A percentile compares a stretch with the other conserved stretches of the same genome.
Conservation (phyloP, 2,329 filamentous ascomycete genomes). For the Aspergillus fumigatiaffinis region DNA sequence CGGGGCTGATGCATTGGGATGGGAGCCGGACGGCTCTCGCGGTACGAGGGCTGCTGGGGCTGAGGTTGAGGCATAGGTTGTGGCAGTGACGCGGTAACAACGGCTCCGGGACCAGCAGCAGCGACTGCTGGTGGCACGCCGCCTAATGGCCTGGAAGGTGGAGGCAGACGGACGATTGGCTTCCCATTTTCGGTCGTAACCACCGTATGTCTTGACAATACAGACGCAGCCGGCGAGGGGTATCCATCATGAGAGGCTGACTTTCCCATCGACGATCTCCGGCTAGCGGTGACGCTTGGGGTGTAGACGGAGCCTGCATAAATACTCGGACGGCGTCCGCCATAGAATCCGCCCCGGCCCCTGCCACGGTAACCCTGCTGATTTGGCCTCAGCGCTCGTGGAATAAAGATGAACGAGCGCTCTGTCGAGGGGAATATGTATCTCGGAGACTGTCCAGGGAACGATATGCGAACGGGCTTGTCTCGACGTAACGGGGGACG, state of each 20-base stretch:
- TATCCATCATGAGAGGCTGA: slow-evolving; percentile 67
- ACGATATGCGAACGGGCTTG: slow-evolving; percentile 90
- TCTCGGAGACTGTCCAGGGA: slow-evolving; percentile 72
- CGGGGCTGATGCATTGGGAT: slow-evolving; percentile 89
- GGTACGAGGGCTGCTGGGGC: slow-evolving; percentile 53
- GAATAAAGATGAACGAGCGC: slow-evolving; percentile 97
- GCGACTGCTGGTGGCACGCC: slow-evolving; percentile 16
- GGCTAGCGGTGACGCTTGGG: slow-evolving; percentile 81
- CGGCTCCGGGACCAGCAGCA: slow-evolving; percentile 14
- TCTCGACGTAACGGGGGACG: slow-evolving; percentile 89
- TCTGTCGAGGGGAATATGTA: slow-evolving; percentile 91
- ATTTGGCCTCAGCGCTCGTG: slow-evolving; percentile 85
- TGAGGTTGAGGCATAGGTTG: slow-evolving; percentile 41
- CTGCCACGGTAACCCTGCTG: slow-evolving; percentile 71
- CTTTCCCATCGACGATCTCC: slow-evolving; percentile 73
- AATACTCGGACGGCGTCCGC: slow-evolving; percentile 63
- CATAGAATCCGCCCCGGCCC: slow-evolving; percentile 67
- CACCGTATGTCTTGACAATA: slow-evolving; percentile 63
- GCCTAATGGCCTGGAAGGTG: slow-evolving; percentile 44
- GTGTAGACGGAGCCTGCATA: slow-evolving; percentile 79
- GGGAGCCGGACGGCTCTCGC: slow-evolving; percentile 57
- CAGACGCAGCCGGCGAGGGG: slow-evolving; percentile 75
- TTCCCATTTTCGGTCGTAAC: slow-evolving; percentile 58
- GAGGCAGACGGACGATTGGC: slow-evolving; percentile 80
- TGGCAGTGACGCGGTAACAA: slow-evolving; percentile 14